phyloP scores from a whole-genome alignment of 2,329 filamentous ascomycete species.

The Tolypocladium sp. region DNA sequence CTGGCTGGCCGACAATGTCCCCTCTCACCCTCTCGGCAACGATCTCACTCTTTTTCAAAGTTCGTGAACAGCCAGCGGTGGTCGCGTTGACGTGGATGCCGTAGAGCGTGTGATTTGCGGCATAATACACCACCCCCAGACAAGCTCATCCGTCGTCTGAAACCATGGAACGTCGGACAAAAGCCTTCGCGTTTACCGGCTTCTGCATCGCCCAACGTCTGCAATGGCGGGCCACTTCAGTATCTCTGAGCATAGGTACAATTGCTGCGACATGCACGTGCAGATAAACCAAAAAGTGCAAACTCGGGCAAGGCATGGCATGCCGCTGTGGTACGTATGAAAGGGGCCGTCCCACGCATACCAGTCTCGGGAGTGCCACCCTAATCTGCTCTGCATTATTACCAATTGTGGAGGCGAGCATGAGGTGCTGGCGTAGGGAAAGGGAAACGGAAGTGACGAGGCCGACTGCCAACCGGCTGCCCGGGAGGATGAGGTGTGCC shows the following conservation, averaged over 20 bases:
- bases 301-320: background rate
- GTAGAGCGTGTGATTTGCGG: background rate
- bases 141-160: background rate
- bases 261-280: background rate
- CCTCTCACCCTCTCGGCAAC: background rate
- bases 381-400: background rate
- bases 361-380: background rate
- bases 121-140: background rate
- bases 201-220: background rate
- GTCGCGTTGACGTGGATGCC: background rate
- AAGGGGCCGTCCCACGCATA: background rate
- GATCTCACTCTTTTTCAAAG: background rate
- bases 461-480: background rate
- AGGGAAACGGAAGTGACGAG: background rate
- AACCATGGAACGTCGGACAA: no score
- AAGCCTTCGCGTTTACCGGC: background rate
- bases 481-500: background rate
- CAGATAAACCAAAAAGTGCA: background rate
- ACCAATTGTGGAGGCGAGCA: background rate
- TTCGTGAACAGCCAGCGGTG: background rate
- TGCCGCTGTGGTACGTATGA: background rate
- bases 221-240: background rate
- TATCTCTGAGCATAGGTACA: no score
- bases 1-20: background rate
- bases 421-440: background rate